Base-by-base conservation (phyloP, 805 yeast species). In the Kazachstania africana region DNA sequence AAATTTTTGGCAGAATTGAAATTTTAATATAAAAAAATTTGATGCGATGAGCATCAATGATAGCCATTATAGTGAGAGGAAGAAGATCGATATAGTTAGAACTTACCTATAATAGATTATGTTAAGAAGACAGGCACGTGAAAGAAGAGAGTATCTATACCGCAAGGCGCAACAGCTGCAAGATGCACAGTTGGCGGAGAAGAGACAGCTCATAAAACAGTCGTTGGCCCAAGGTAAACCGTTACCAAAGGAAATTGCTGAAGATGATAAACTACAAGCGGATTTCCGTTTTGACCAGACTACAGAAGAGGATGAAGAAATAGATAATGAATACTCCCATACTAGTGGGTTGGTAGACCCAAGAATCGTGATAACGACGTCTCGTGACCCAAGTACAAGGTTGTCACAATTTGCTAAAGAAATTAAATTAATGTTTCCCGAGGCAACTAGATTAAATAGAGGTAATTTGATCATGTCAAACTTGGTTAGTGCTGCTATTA, bases 41-140 rank as follows among this genome's bases (percentile, higher is more conserved):
- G n/a, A n/a, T n/a, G n/a, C n/a, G n/a, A n/a, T n/a, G n/a, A n/a
- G n/a, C n/a, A n/a, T n/a, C n/a, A n/a, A n/a, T n/a, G n/a, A n/a
- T n/a, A n/a, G n/a, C n/a, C n/a, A n/a, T n/a, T n/a, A n/a, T n/a
- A n/a, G n/a, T n/a, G n/a, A n/a, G n/a, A n/a, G n/a, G n/a, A n/a
- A n/a, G n/a, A n/a, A n/a, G n/a, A n/a, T n/a, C n/a, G 22, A 19
- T 9, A n/a, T 8, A 23, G 6, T n/a, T 23, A 23, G 6, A 9
- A 23, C 13, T 23, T 9, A 9, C n/a, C 22, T 8, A 19, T 19
- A 19, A 8, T 19, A 9, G 13, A 46, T 2, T 10, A 68, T 69
- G 95, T 59, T 84, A 35, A 73, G 98, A 59, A 74, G 84, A 64
- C 94, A 88, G 51, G 96, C 97, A 6, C 75, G 98, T 61, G 96